Evolutionary conservation across 495 filamentous ascomycete species (phyloP).

Genomic region (Lasiosphaeria miniovina): DNA sequence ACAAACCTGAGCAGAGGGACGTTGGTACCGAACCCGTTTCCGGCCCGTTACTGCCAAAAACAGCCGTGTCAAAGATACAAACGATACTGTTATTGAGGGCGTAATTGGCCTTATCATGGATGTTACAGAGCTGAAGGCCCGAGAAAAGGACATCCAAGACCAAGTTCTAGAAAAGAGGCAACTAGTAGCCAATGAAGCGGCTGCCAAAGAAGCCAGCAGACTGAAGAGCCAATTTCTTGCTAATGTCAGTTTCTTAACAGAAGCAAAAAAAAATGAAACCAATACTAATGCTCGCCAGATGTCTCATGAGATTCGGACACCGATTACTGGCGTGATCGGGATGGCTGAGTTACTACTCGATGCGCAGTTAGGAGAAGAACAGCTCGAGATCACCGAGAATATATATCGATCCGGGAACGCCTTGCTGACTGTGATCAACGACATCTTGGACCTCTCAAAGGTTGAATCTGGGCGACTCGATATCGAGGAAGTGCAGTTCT

Average conservation of each 20-base stretch:
- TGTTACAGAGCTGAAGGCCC: conserved; percentile 60
- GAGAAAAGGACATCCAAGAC: conserved; percentile 53
- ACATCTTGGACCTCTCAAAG: conserved; percentile 86
- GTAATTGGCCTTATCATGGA: conserved; percentile 69
- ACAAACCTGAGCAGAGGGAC: conserved; percentile 34
- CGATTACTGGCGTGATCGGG: conserved; percentile 65
- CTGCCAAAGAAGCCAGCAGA: conserved; percentile 65
- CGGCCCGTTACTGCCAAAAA: conserved; percentile 55
- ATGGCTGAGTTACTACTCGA: conserved; percentile 69
- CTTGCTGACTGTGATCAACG: conserved; percentile 84
- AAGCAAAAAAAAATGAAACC: background rate
- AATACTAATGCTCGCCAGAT: conserved; percentile 46
- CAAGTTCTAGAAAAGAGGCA: conserved; percentile 61
- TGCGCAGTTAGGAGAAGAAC: conserved; percentile 62
- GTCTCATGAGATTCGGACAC: conserved; percentile 85
- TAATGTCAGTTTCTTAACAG: conserved; percentile 36
- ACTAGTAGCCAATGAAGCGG: conserved; percentile 62
- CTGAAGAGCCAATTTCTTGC: conserved; percentile 70
- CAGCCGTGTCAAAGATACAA: conserved; percentile 41
- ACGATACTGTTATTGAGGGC: conserved; percentile 53
- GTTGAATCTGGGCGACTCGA: conserved; percentile 74
- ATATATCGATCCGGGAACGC: conserved; percentile 78
- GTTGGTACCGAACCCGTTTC: conserved; percentile 65
- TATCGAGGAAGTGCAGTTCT: conserved; percentile 77
- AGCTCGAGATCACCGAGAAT: conserved; percentile 71